Evolutionary conservation across 1,284 basidiomycete genomes (phyloP), one percentile per base, ranked within the genome.

Genomic region (Phlebopus sp.): DNA sequence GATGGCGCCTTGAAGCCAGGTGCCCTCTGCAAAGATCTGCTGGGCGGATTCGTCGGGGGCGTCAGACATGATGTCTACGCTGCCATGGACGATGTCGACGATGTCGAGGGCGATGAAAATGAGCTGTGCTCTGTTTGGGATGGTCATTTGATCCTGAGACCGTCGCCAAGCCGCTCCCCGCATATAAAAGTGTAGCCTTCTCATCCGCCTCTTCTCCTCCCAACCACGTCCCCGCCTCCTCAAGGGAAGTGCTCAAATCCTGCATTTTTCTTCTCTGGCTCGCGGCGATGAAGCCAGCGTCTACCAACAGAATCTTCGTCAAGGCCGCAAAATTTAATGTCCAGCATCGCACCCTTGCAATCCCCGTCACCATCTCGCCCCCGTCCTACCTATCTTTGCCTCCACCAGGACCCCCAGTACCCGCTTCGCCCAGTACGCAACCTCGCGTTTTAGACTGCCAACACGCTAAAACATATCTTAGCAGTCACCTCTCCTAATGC

Each of bases 1-100:
- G 52, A 64, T 59, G 6, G 66, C 61, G 13, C 63, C 63, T 9
- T 64, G 64, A 6, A 67, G 21, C 63, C 66, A 68, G 4, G 66
- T 54, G 0, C 61, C 59, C 35, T 64, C 66, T 11, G 31, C 48
- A 38, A 50, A 68, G 44, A 66, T 30, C 14, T 44, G n/a, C 5
- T 55, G 50, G 0, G 52, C 29, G 10, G 60, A 52, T 19, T 52
- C 46, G 36, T 59, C 50, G 17, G 36, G 50, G 42, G 17, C 18
- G 36, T 34, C 44, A 17, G 45, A 36, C 62, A 62, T 64, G 35
- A 34, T 18, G n/a, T n/a, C n/a, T n/a, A n/a, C n/a, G n/a, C n/a
- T n/a, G n/a, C n/a, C n/a, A n/a, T n/a, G n/a, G n/a, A n/a, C n/a
- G n/a, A n/a, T n/a, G n/a, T n/a, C n/a, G n/a, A n/a, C n/a, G n/a